Percentiles rank a stretch among this genome's conserved stretches.
phyloP scores from a whole-genome alignment of 495 filamentous ascomycete genomes.

The Penicillium pancosmium region DNA sequence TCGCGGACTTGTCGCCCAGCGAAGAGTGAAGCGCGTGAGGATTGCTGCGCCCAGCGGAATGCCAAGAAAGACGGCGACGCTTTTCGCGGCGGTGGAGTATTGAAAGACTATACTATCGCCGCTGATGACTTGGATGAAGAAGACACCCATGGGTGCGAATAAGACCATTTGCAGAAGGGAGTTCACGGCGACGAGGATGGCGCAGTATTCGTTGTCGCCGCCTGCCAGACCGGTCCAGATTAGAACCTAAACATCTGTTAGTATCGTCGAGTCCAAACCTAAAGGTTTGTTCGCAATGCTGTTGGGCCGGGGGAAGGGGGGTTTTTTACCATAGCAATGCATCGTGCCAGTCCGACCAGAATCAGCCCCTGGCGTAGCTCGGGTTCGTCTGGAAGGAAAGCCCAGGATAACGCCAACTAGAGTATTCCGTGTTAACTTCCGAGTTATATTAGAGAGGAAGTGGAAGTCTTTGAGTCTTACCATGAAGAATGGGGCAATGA shows the following conservation, averaged over 20 bases:
- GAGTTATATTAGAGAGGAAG: not conserved
- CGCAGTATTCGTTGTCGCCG: conserved; percentile 83
- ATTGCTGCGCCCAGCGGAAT: conserved; percentile 51
- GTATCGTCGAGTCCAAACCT: not conserved
- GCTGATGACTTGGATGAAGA: conserved; percentile 76
- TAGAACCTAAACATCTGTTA: conserved; percentile 54
- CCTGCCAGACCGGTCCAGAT: conserved; percentile 80
- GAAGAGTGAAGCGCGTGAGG: conserved; percentile 68
- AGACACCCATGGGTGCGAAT: conserved; percentile 76
- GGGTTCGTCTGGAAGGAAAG: conserved; percentile 73
- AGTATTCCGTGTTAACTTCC: not conserved
- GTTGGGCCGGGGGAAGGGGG: not conserved
- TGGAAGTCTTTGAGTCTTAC: conserved; percentile 40
- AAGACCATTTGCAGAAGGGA: conserved; percentile 85
- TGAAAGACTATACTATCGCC: conserved; percentile 48
- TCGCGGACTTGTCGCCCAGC: conserved; percentile 49
- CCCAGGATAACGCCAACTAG: conserved; percentile 71
- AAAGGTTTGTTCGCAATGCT: conserved; percentile 14
- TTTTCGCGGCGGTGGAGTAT: conserved; percentile 74
- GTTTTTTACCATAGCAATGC: conserved; percentile 74
- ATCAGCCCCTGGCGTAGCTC: conserved; percentile 73
- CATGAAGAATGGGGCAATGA: conserved; percentile 90
- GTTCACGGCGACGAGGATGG: conserved; percentile 87
- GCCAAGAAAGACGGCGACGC: conserved; percentile 78
- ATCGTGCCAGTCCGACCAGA: conserved; percentile 74